A percentile compares a stretch with the other conserved stretches of the same genome.
Evolutionary conservation across 1,284 basidiomycete genomes (phyloP).

Genomic region (Rhizopogon parksii): DNA sequence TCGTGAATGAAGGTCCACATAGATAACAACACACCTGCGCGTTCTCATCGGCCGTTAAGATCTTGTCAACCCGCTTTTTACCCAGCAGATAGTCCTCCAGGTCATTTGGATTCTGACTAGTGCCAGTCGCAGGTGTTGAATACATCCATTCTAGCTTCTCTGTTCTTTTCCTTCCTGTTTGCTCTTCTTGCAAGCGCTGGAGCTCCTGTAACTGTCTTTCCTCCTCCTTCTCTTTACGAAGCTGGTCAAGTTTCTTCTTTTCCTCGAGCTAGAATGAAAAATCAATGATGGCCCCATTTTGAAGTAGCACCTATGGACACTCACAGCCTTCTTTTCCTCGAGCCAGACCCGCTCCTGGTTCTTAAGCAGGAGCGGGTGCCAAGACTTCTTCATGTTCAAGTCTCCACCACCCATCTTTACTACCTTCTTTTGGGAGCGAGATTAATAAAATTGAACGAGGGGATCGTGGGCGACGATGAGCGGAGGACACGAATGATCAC

Average conservation of each 20-base stretch:
- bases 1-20: slow-evolving; percentile 1
- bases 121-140: slow-evolving; percentile 84
- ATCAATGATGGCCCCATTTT: slow-evolving; percentile 4
- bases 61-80: slow-evolving; percentile 98
- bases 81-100: slow-evolving; percentile 95
- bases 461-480: slow-evolving; percentile 6
- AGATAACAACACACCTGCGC: slow-evolving; percentile 54
- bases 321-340: slow-evolving; percentile 90
- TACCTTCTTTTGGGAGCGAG: slow-evolving; percentile 18
- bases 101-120: slow-evolving; percentile 79
- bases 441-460: slow-evolving; percentile 3
- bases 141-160: slow-evolving; percentile 99
- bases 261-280: slow-evolving; percentile 70
- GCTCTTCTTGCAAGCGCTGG: slow-evolving; percentile 87
- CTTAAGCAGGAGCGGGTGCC: slow-evolving; percentile 96
- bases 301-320: slow-evolving; percentile 24
- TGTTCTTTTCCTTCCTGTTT: slow-evolving; percentile 89
- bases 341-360: slow-evolving; percentile 99
- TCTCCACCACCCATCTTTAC: slow-evolving; percentile 92
- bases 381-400: slow-evolving; percentile 96
- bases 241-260: slow-evolving; percentile 95
- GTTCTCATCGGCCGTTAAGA: slow-evolving; percentile 85
- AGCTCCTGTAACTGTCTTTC: slow-evolving; percentile 95
- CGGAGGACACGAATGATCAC: slow-evolving; percentile 4
- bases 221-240: slow-evolving; percentile 95